Percentiles rank a stretch among this genome's conserved stretches.
Evolutionary conservation across 2,329 filamentous ascomycete species (phyloP).

Genomic region (Xylariaceae sp.): DNA sequence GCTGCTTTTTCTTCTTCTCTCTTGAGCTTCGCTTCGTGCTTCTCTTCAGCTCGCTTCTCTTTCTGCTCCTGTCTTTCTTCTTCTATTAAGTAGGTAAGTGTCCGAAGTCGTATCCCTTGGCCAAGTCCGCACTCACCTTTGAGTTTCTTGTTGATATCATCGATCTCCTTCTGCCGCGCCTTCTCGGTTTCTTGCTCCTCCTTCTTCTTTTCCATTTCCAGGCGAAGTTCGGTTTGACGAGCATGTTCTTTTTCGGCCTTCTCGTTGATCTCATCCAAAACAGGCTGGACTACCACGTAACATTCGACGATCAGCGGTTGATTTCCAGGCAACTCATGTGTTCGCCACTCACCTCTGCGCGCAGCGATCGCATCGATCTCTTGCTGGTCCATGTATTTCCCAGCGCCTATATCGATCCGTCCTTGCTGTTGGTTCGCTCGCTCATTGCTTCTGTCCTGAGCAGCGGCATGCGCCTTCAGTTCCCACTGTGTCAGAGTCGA

Average conservation of each 20-base stretch:
- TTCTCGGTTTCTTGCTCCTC: conserved; percentile 50
- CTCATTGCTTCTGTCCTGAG: conserved; percentile 59
- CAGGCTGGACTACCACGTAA: conserved; percentile 74
- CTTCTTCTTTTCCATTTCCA: conserved; percentile 62
- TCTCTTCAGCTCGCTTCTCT: conserved; percentile 45
- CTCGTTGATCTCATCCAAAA: conserved; percentile 78
- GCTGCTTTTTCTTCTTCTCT: conserved; percentile 50
- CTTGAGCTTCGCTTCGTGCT: conserved; percentile 29
- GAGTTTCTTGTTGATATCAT: conserved; percentile 48
- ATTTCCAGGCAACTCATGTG: too few species aligned
- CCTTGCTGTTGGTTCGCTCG: conserved; percentile 51
- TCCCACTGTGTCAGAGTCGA: conserved; percentile 75
- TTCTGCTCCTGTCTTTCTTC: conserved; percentile 46
- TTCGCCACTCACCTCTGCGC: conserved; percentile 39
- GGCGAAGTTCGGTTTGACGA: conserved; percentile 55
- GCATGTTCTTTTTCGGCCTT: conserved; percentile 70
- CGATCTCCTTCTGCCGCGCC: conserved; percentile 48
- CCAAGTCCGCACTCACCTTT: conserved; percentile 47
- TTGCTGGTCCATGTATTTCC: conserved; percentile 71
- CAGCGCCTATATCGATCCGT: conserved; percentile 69
- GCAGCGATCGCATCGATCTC: conserved; percentile 78
- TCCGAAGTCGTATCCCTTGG: not conserved
- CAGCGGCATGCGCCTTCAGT: conserved; percentile 65
- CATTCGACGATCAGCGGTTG: too few species aligned
- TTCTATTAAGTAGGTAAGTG: conserved; percentile 28